phyloP scores from a whole-genome alignment of 2,329 filamentous ascomycete species.

The Aspergillus sojae region DNA sequence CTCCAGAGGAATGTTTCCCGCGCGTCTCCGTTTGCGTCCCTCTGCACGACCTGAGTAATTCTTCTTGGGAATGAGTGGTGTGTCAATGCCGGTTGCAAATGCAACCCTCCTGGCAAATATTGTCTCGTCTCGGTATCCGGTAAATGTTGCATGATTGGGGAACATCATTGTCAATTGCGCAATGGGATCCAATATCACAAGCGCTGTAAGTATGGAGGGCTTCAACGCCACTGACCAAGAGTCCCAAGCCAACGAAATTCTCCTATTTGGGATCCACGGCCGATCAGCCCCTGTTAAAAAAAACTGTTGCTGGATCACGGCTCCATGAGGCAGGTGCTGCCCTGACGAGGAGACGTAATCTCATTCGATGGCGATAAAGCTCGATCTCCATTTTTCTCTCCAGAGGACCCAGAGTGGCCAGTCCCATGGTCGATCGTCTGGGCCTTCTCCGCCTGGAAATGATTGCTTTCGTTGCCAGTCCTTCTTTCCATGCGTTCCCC shows the following conservation, averaged over 20 bases:
- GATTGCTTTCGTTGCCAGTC: constrained; percentile 7
- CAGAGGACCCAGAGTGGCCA: constrained; percentile 9
- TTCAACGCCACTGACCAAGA: neutral
- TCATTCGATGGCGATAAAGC: neutral
- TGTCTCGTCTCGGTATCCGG: neutral
- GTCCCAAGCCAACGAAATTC: constrained; percentile 7
- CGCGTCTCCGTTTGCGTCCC: constrained; percentile 7
- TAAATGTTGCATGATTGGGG: neutral
- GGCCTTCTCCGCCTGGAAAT: constrained; percentile 10
- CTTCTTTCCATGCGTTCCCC: neutral
- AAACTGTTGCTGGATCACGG: constrained; percentile 5
- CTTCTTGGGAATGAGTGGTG: neutral
- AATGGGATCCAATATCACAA: neutral
- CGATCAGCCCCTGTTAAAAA: constrained; percentile 10
- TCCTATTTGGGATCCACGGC: constrained; percentile 14
- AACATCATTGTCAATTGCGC: neutral
- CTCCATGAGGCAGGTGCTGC: constrained; percentile 7
- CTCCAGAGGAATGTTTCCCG: constrained; percentile 8
- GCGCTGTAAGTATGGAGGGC: neutral
- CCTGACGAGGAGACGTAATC: neutral
- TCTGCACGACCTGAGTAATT: neutral
- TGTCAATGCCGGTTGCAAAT: neutral
- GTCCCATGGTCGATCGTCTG: constrained; percentile 13
- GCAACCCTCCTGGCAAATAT: neutral
- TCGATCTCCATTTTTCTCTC: constrained; percentile 8